These are phyloP conservation scores for Annulohypoxylon truncatum DNA, from an alignment of 2,329 filamentous ascomycete species.

Conservation along the genomic window DNA sequence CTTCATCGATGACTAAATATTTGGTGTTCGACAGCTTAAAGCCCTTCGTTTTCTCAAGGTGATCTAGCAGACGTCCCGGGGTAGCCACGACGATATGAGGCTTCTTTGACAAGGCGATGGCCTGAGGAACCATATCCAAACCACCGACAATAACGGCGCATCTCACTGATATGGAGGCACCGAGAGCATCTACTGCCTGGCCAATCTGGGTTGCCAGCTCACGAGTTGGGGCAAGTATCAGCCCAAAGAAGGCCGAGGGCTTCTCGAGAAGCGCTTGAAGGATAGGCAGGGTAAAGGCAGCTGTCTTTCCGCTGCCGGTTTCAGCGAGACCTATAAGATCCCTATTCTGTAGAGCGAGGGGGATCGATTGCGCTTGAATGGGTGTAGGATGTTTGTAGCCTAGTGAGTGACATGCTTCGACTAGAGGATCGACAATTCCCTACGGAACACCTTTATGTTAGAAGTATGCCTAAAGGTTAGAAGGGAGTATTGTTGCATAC, in stretches of 20 bases:
- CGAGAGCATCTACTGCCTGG: constrained; percentile 87
- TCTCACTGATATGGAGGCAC: constrained; percentile 86
- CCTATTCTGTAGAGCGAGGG: constrained; percentile 79
- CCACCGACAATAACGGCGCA: constrained; percentile 90
- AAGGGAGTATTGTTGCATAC: constrained; percentile 49
- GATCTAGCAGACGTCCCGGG: constrained; percentile 87
- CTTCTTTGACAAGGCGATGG: constrained; percentile 93
- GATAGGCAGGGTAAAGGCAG: constrained; percentile 92
- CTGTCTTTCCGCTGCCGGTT: constrained; percentile 95
- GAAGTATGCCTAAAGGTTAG: neutral
- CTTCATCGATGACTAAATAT: constrained; percentile 95
- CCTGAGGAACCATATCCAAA: constrained; percentile 93
- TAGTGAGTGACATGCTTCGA: constrained; percentile 85
- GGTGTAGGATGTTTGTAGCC: constrained; percentile 89
- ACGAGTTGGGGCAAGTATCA: constrained; percentile 91
- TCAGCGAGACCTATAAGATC: constrained; percentile 95
- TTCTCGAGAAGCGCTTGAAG: constrained; percentile 90
- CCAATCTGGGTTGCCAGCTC: constrained; percentile 94
- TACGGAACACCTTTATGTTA: constrained; percentile 46
- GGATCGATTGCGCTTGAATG: constrained; percentile 89
- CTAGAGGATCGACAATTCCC: constrained; percentile 87
- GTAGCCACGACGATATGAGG: constrained; percentile 95
- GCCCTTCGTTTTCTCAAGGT: constrained; percentile 96
- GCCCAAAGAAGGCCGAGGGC: constrained; percentile 85
- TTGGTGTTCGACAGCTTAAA: constrained; percentile 86